These are phyloP conservation scores for Vachellia collinsii DNA, from an alignment of 306 rosid species.

Conservation along the genomic window DNA sequence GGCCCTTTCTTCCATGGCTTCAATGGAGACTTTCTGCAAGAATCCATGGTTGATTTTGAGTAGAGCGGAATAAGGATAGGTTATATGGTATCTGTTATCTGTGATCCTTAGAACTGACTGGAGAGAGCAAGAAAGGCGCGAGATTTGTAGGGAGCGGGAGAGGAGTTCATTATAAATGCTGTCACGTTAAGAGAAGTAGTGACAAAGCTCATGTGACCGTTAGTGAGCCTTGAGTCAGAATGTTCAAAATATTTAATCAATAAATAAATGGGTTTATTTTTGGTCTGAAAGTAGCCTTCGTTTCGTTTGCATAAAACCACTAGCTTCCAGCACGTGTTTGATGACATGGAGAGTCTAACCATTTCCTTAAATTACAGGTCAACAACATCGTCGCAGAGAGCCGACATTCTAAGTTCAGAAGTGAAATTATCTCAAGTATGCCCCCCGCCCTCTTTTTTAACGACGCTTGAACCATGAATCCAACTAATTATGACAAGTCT, in stretches of 20 bases:
- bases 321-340: conserved; percentile 3
- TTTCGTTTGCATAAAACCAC: background rate
- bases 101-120: conserved; percentile 43
- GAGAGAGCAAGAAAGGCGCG: conserved; percentile 55
- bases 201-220: conserved; percentile 73
- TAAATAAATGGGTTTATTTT: background rate
- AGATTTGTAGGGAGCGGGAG: conserved; percentile 68
- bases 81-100: background rate
- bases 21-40: conserved; percentile 64
- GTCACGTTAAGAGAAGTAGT: conserved; percentile 68
- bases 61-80: conserved; percentile 31
- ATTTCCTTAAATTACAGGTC: background rate
- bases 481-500: background rate
- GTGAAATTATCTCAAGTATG: background rate
- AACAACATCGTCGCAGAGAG: background rate
- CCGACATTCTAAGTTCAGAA: background rate
- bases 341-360: conserved; percentile 1
- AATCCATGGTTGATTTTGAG: conserved; percentile 56
- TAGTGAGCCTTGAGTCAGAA: conserved; percentile 29
- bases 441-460: background rate
- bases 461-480: background rate
- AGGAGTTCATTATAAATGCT: conserved; percentile 75
- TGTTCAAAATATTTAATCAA: conserved; percentile 39
- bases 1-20: conserved; percentile 99
- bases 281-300: background rate